phyloP scores from a whole-genome alignment of 2,329 filamentous ascomycete species.

The Onygenales sp. region DNA sequence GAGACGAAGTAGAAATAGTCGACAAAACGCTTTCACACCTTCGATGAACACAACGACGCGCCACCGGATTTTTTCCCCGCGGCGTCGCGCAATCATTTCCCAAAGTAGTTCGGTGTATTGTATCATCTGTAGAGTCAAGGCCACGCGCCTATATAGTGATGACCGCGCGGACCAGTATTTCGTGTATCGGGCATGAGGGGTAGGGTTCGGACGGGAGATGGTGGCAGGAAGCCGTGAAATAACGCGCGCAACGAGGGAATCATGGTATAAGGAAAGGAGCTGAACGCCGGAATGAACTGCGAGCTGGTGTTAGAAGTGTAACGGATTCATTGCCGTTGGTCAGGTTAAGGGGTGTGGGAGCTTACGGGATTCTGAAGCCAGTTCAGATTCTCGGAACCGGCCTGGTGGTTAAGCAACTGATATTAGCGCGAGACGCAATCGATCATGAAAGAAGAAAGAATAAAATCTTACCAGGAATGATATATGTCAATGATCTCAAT shows the following conservation, averaged over 20 bases:
- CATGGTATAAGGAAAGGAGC: conserved; percentile 86
- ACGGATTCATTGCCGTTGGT: conserved; percentile 14
- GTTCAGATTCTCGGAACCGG: conserved; percentile 64
- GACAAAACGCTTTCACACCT: conserved; percentile 73
- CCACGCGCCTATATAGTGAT: conserved; percentile 68
- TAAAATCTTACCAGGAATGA: conserved; percentile 60
- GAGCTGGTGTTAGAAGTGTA: conserved; percentile 11
- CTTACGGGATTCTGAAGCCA: conserved; percentile 77
- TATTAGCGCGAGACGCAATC: background rate
- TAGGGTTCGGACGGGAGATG: conserved; percentile 41
- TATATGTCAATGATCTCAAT: conserved; percentile 84
- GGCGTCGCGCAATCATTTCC: conserved; percentile 90
- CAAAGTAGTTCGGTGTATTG: conserved; percentile 94
- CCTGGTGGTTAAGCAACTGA: conserved; percentile 16
- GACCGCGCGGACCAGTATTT: conserved; percentile 53
- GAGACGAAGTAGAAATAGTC: conserved; percentile 67
- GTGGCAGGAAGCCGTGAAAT: conserved; percentile 46
- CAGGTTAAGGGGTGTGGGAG: conserved; percentile 15
- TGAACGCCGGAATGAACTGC: conserved; percentile 76
- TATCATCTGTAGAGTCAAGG: conserved; percentile 75
- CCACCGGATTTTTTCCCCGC: conserved; percentile 72
- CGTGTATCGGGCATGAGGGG: conserved; percentile 54
- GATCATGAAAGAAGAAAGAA: background rate
- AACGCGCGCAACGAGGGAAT: conserved; percentile 66
- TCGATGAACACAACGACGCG: conserved; percentile 78